Percentiles rank a stretch among this genome's conserved stretches.
phyloP scores from a whole-genome alignment of 2,329 filamentous ascomycete genomes.

The Colletotrichum godetiae region DNA sequence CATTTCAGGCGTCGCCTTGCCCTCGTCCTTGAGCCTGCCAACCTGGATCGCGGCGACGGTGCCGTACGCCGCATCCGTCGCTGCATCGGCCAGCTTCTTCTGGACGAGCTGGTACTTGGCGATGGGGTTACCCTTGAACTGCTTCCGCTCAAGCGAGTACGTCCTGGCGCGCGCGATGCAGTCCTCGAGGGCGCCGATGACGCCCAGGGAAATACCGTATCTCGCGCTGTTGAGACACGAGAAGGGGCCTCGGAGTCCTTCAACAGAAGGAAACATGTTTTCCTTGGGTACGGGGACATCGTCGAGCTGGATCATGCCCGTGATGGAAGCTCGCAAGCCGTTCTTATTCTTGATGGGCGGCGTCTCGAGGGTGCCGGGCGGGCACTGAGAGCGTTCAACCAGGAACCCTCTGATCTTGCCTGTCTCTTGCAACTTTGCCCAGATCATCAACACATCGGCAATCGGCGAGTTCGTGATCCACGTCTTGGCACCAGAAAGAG shows the following conservation, averaged over 20 bases:
- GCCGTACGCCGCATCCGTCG: constrained; percentile 90
- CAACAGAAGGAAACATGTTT: constrained; percentile 94
- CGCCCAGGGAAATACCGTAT: constrained; percentile 93
- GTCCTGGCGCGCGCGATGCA: constrained; percentile 82
- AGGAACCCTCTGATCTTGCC: constrained; percentile 96
- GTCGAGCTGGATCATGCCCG: constrained; percentile 97
- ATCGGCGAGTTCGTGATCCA: constrained; percentile 98
- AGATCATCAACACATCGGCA: constrained; percentile 85
- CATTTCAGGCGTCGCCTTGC: constrained; percentile 92
- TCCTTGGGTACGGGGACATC: constrained; percentile 86
- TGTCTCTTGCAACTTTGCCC: constrained; percentile 92
- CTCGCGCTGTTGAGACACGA: constrained; percentile 93
- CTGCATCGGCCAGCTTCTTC: constrained; percentile 95
- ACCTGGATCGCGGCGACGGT: constrained; percentile 93
- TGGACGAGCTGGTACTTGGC: constrained; percentile 97
- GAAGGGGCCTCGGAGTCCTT: constrained; percentile 90
- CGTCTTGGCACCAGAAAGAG: constrained; percentile 85
- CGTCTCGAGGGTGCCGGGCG: constrained; percentile 89
- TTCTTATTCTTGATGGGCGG: constrained; percentile 96
- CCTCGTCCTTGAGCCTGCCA: constrained; percentile 90
- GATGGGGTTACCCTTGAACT: constrained; percentile 95
- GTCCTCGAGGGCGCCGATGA: constrained; percentile 94
- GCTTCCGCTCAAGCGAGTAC: constrained; percentile 92
- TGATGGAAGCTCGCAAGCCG: constrained; percentile 90
- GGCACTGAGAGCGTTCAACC: constrained; percentile 86